Conservation (phyloP, 2,329 filamentous ascomycete genomes). For the Bisporella sp. region DNA sequence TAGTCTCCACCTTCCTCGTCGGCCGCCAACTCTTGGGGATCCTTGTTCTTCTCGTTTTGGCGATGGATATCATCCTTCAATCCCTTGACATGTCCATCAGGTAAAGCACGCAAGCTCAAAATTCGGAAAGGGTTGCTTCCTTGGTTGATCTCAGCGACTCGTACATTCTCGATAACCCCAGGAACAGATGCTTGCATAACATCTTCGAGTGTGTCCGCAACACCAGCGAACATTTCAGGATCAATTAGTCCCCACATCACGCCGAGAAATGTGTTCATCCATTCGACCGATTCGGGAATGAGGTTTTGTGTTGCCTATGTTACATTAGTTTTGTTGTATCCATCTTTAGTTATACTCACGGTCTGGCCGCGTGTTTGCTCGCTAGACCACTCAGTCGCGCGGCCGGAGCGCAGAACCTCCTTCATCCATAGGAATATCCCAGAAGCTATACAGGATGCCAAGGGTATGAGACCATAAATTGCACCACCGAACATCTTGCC, state of each 20-base stretch:
- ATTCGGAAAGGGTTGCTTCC: conserved; percentile 86
- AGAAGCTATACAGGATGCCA: conserved; percentile 64
- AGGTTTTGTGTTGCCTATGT: conserved; percentile 70
- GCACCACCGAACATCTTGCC: conserved; percentile 75
- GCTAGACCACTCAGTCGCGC: conserved; percentile 80
- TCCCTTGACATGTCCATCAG: conserved; percentile 73
- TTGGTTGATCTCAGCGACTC: conserved; percentile 91
- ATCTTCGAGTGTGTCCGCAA: conserved; percentile 91
- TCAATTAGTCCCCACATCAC: conserved; percentile 90
- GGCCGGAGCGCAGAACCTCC: conserved; percentile 73
- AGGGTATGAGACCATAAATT: conserved; percentile 67
- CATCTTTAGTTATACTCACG: conserved; percentile 30
- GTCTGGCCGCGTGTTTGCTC: conserved; percentile 80
- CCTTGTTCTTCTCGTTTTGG: conserved; percentile 73
- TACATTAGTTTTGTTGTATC: not conserved
- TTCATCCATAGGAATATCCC: conserved; percentile 88
- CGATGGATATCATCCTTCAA: conserved; percentile 75
- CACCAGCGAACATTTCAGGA: conserved; percentile 83
- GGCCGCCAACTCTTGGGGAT: conserved; percentile 79
- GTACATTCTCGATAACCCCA: conserved; percentile 85
- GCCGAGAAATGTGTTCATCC: conserved; percentile 86
- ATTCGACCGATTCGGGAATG: conserved; percentile 87
- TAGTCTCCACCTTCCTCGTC: conserved; percentile 87
- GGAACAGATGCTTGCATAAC: conserved; percentile 96
- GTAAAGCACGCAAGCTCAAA: conserved; percentile 77